Evolutionary conservation across 129 eudicot species (phyloP).

Genomic region (Flaveria sonorensis): DNA sequence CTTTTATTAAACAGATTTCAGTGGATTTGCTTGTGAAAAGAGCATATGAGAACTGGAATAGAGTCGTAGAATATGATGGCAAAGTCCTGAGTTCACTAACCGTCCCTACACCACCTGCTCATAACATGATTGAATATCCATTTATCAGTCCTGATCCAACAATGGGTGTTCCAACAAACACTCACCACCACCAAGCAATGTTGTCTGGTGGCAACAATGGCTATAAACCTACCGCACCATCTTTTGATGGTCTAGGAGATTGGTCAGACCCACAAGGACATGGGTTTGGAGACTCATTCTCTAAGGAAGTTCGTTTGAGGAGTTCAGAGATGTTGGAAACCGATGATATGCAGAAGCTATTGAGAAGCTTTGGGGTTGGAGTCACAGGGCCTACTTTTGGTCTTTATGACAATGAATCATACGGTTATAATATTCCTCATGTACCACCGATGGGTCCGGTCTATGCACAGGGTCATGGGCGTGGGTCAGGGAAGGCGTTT

Average conservation of each 20-base stretch:
- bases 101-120: slow-evolving; percentile 39
- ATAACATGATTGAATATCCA: slow-evolving; percentile 52
- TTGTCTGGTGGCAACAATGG: slow-evolving; percentile 29
- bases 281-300: slow-evolving; percentile 48
- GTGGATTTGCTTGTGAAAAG: slow-evolving; percentile 55
- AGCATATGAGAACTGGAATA: slow-evolving; percentile 64
- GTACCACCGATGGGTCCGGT: slow-evolving; percentile 36
- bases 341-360: slow-evolving; percentile 60
- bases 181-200: slow-evolving; percentile 35
- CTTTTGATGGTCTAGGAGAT: slow-evolving; percentile 43
- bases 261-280: slow-evolving; percentile 48
- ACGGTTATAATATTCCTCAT: slow-evolving; percentile 40
- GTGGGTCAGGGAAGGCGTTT: slow-evolving; percentile 57
- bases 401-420: slow-evolving; percentile 41
- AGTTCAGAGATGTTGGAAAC: slow-evolving; percentile 66
- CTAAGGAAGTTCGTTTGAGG: slow-evolving; percentile 55
- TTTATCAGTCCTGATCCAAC: slow-evolving; percentile 43
- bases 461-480: slow-evolving; percentile 38
- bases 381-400: slow-evolving; percentile 46
- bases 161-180: slow-evolving; percentile 25
- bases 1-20: slow-evolving; percentile 41
- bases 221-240: slow-evolving; percentile 41
- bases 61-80: slow-evolving; percentile 59
- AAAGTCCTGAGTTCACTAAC: slow-evolving; percentile 46
- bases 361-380: slow-evolving; percentile 49